Evolutionary conservation across 768 basidiomycete genomes (phyloP).

Genomic region (Boletales sp.): DNA sequence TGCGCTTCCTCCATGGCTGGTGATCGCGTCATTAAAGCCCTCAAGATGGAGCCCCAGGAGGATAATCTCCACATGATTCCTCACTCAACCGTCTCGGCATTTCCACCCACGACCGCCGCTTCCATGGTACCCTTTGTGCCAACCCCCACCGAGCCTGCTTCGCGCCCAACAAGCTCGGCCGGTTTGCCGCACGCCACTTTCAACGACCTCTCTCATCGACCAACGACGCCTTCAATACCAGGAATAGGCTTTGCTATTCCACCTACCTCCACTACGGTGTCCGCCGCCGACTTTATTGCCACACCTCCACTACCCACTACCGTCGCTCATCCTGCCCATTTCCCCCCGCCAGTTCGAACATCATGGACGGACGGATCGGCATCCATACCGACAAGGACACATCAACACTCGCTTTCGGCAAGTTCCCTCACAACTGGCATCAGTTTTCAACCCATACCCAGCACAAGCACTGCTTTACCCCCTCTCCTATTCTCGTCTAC

Average conservation of each 20-base stretch:
- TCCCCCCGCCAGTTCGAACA: slow-evolving; percentile 24
- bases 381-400: slow-evolving; percentile 26
- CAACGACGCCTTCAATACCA: slow-evolving; percentile 11
- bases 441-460: slow-evolving; percentile 33
- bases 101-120: slow-evolving; percentile 22
- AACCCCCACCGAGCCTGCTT: slow-evolving; percentile 25
- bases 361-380: slow-evolving; percentile 30
- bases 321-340: slow-evolving; percentile 21
- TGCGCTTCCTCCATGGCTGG: slow-evolving; percentile 46
- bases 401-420: slow-evolving; percentile 31
- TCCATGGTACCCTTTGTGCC: slow-evolving; percentile 28
- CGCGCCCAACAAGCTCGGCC: slow-evolving; percentile 33
- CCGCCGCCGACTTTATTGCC: slow-evolving; percentile 22
- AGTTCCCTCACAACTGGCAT: slow-evolving; percentile 24
- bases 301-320: slow-evolving; percentile 19
- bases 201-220: slow-evolving; percentile 20
- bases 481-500: slow-evolving; percentile 29
- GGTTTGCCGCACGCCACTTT: slow-evolving; percentile 23
- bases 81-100: slow-evolving; percentile 18
- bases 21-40: slow-evolving; percentile 43
- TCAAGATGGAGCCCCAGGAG: slow-evolving; percentile 49
- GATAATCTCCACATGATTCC: slow-evolving; percentile 32
- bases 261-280: slow-evolving; percentile 14
- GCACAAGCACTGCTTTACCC: slow-evolving; percentile 25
- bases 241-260: slow-evolving; percentile 20